These are phyloP conservation scores for Hyaloscypha hepaticicola DNA, from an alignment of 495 filamentous ascomycete genomes.

Conservation along the genomic window DNA sequence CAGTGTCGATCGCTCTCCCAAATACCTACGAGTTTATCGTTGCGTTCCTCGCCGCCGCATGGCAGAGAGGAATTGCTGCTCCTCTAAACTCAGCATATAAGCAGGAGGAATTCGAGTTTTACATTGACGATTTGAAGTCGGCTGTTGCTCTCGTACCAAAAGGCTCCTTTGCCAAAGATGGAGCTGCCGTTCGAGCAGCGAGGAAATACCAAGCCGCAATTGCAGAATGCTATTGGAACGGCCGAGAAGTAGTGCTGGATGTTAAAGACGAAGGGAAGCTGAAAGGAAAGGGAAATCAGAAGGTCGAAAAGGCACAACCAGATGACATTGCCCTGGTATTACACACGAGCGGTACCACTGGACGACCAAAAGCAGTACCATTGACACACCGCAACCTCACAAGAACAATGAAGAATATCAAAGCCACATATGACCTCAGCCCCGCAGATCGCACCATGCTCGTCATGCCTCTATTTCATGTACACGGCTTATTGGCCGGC, in stretches of 20 bases:
- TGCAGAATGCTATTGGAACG: conserved; percentile 77
- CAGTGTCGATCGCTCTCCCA: conserved; percentile 73
- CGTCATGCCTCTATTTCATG: conserved; percentile 92
- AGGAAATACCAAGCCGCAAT: conserved; percentile 73
- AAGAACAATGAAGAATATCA: conserved; percentile 77
- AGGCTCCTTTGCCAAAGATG: conserved; percentile 60
- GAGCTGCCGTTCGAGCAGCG: conserved; percentile 69
- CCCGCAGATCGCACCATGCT: conserved; percentile 71
- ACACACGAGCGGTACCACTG: conserved; percentile 72
- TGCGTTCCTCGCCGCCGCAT: conserved; percentile 72
- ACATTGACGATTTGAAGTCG: conserved; percentile 79
- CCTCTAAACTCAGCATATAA: conserved; percentile 83
- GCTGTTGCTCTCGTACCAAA: conserved; percentile 69
- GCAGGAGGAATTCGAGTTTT: conserved; percentile 86
- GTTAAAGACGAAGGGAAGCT: conserved; percentile 72
- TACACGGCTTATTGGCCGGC: conserved; percentile 78
- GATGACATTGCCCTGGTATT: conserved; percentile 66
- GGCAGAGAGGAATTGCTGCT: conserved; percentile 76
- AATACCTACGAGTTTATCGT: conserved; percentile 84
- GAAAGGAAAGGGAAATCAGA: conserved; percentile 46
- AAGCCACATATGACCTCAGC: conserved; percentile 68
- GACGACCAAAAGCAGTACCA: conserved; percentile 78
- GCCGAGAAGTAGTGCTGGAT: conserved; percentile 65
- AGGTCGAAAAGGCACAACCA: conserved; percentile 55
- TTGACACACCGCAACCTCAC: conserved; percentile 78